Evolutionary conservation across 1,139 yeast genomes (phyloP).

Genomic region (Saccharomycopsis hybrid): DNA sequence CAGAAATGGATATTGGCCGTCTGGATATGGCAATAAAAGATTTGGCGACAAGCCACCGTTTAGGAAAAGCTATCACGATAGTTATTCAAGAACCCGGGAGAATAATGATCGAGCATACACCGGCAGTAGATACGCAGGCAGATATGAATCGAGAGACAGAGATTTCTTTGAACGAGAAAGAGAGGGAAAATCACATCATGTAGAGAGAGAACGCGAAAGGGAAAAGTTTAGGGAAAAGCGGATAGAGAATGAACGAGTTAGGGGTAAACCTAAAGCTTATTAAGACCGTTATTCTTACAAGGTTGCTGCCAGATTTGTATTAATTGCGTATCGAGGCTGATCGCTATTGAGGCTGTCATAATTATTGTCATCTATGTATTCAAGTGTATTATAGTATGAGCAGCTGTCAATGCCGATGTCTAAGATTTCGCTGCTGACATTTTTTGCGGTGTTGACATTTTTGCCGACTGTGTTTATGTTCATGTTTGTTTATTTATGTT

Average conservation of each 20-base stretch:
- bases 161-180: slow-evolving; percentile 18
- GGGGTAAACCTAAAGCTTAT: slow-evolving; percentile 16
- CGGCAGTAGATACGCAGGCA: neutral
- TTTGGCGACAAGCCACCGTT: neutral
- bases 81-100: slow-evolving; percentile 23
- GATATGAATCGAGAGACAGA: slow-evolving; percentile 8
- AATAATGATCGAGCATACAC: slow-evolving; percentile 15
- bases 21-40: neutral
- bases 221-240: slow-evolving; percentile 20
- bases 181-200: slow-evolving; percentile 19
- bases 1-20: slow-evolving; percentile 4
- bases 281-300: neutral
- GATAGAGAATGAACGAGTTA: slow-evolving; percentile 19
- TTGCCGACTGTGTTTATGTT: no score
- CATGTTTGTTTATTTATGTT: no score
- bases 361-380: no score
- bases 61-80: slow-evolving; percentile 16
- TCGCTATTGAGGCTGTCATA: no score
- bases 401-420: no score
- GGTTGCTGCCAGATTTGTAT: no score
- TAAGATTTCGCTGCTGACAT: no score
- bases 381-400: no score
- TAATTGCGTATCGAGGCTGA: no score
- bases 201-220: slow-evolving; percentile 21
- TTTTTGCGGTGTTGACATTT: no score